Base-by-base conservation (phyloP, 805 yeast species). In the Suhomyces sp. region DNA sequence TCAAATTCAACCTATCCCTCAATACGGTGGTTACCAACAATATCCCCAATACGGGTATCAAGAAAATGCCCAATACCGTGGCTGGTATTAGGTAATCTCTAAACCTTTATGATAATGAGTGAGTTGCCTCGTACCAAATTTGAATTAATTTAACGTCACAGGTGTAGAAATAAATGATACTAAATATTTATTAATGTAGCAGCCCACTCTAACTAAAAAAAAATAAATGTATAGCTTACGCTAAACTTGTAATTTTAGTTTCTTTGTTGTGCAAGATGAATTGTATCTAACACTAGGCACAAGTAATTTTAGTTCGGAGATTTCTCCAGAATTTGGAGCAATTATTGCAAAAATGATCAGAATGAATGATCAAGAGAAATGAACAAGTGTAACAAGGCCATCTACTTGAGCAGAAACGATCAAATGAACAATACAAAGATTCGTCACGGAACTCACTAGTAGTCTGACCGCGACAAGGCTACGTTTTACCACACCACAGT, bases 1-100 rank as follows among this genome's bases (percentile, higher is more conserved):
- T 49, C 67, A 69, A 25, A 72, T 69, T 52, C 78, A 74, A 60
- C 74, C 73, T 46, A 64, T 67, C 52, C 78, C 77, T 24, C 77
- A 74, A 61, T 75, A 70, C 57, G 77, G 71, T 43, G 77, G 67
- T n/a, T 75, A 73, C 59, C 79, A 75, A 60, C 79, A 75, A 60
- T 75, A 73, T 62, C 78, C 79, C 10, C 79, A 75, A 61, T 75
- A 73, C 56, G 76, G 76, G 54, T 75, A 73, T 63, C 79, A 73
- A 58, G 78, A 73, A 53, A 63, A 62, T 60, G 63, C 63, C 53
- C 77, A 73, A 56, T 72, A 72, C 63, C 72, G 78, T 55, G 76
- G 76, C 45, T 75, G 79, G 79, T 75, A 73, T 58, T 74, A 71
- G 53, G 43, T 27, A 10, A 8, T 41, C 12, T 41, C 12, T 41